phyloP scores from a whole-genome alignment of 805 yeast species.

The Pichia pseudocactophila region DNA sequence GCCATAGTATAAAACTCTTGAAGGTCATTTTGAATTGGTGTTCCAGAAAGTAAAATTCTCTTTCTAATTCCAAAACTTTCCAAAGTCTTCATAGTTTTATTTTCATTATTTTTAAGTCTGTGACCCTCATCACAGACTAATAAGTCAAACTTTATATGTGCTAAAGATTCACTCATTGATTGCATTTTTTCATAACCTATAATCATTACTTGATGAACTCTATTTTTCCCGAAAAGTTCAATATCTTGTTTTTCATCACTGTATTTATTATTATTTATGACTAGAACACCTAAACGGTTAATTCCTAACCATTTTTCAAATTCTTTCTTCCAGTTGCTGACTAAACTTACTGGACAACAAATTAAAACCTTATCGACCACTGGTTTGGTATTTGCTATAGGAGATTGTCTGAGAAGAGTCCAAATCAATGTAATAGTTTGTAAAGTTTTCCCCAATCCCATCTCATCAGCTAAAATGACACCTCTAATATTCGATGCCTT shows the following conservation, averaged over 20 bases:
- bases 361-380: conserved; percentile 51
- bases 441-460: conserved; percentile 91
- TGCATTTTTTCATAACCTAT: conserved; percentile 82
- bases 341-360: conserved; percentile 86
- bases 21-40: conserved; percentile 77
- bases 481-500: conserved; percentile 48
- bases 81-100: conserved; percentile 61
- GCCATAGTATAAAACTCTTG: conserved; percentile 72
- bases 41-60: conserved; percentile 60
- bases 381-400: conserved; percentile 30
- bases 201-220: conserved; percentile 73
- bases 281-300: conserved; percentile 56
- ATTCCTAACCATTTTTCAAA: conserved; percentile 81
- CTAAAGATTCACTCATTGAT: conserved; percentile 42
- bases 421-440: conserved; percentile 78
- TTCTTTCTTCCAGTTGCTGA: conserved; percentile 81
- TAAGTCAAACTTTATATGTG: conserved; percentile 44
- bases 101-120: conserved; percentile 65
- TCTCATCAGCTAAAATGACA: conserved; percentile 87
- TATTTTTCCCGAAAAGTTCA: conserved; percentile 52
- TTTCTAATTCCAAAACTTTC: conserved; percentile 44
- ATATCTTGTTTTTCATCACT: conserved; percentile 49
- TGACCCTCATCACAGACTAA: conserved; percentile 95
- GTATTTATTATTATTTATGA: conserved; percentile 42
- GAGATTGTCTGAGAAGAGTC: conserved; percentile 69